Base-by-base conservation (phyloP, 129 eudicot species). In the Centella asiatica region DNA sequence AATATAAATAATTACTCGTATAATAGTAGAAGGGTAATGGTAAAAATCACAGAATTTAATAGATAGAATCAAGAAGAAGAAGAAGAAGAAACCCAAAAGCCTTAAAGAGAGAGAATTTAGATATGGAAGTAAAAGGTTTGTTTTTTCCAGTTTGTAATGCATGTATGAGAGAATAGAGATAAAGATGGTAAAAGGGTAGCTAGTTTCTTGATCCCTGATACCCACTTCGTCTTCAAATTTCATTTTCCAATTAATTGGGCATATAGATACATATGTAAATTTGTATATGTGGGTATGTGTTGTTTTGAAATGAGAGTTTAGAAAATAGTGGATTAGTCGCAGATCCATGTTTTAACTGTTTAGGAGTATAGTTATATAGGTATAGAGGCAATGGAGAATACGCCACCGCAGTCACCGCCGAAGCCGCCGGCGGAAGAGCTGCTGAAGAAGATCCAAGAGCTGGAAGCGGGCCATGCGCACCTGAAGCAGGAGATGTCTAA, bases 401-500 rank as follows among this genome's bases (percentile, higher is more conserved):
- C 75, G 69, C 83, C 93, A 56, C 81, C 70, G 13, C 33, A n/a
- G n/a, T n/a, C n/a, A n/a, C n/a, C n/a, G n/a, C n/a, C n/a, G n/a
- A n/a, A n/a, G 10, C 14, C 57, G 13, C 15, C 57, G 40, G 62
- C 94, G 19, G 95, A 92, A 66, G 99, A 92, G 78, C 70, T 92
- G 2, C 60, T 92, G 66, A 92, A 85, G 80, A 87, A 87, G 95
- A 85, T 93, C 67, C 92, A 88, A 20, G 95, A 85, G 32, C 69
- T 93, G 20, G 99, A 93, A 65, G 80, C 75, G 23, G 84, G 99
- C 1, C 96, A 93, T 70, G 95, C 89, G 22, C 86, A 76, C 53
- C 74, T 93, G 36, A 80, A 86, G 74, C 85, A 93, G 60, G 96
- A 93, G 79, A 87, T 93, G 96, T 85, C 95, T 2, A 82, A 62